Percentiles rank a stretch among this genome's conserved stretches.
phyloP scores from a whole-genome alignment of 2,329 filamentous ascomycete genomes.

The Scopulariopsis brevicaulis region DNA sequence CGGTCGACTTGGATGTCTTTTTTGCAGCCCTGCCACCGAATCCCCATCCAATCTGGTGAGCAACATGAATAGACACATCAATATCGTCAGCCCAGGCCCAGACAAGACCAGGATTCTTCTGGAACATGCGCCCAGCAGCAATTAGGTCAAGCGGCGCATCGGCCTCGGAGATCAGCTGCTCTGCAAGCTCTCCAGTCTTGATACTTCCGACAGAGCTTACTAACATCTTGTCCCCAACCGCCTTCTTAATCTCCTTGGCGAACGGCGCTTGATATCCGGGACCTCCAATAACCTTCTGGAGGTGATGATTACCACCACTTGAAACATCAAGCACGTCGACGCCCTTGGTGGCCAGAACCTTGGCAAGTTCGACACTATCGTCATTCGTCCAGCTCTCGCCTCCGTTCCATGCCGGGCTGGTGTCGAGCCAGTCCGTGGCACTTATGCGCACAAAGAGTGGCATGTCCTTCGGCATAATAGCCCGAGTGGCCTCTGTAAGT shows the following conservation, averaged over 20 bases:
- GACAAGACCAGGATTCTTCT: conserved; percentile 47
- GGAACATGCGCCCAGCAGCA: conserved; percentile 39
- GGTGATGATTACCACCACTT: conserved; percentile 51
- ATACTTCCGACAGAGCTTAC: conserved; percentile 37
- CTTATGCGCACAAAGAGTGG: conserved; percentile 59
- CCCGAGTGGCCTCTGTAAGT: conserved; percentile 47
- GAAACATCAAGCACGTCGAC: conserved; percentile 69
- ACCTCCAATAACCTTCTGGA: conserved; percentile 43
- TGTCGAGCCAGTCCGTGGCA: conserved; percentile 62
- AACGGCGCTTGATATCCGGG: conserved; percentile 63
- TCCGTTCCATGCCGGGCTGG: conserved; percentile 32
- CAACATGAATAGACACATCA: conserved; percentile 28
- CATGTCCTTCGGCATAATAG: conserved; percentile 49
- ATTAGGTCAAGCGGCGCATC: conserved; percentile 35
- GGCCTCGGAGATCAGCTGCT: conserved; percentile 29
- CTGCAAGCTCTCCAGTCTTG: conserved; percentile 27
- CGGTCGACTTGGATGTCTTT: no score
- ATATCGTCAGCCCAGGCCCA: conserved; percentile 45
- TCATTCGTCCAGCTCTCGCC: conserved; percentile 56
- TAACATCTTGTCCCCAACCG: conserved; percentile 47
- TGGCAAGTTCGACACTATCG: conserved; percentile 52
- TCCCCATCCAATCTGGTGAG: conserved; percentile 44
- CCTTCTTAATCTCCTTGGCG: conserved; percentile 58
- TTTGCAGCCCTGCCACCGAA: conserved; percentile 34
- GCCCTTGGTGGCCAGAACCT: conserved; percentile 50